Conservation (phyloP, 495 filamentous ascomycete genomes). For the Lichenothelia convexa region DNA sequence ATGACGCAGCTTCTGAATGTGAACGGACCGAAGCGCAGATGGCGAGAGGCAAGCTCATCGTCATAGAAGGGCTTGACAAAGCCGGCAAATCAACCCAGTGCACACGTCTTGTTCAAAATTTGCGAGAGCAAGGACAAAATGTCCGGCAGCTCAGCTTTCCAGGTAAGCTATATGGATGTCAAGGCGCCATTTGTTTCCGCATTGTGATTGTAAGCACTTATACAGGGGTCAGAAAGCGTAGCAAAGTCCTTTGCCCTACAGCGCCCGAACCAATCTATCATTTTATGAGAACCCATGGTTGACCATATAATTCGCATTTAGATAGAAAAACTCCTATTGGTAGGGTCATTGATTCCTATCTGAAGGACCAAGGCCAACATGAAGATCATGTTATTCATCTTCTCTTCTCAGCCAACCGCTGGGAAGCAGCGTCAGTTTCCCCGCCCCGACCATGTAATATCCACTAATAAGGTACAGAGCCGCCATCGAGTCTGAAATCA, state of each 20-base stretch:
- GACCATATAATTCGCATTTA: too few species aligned
- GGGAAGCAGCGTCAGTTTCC: conserved; percentile 52
- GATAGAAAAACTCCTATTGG: conserved; percentile 83
- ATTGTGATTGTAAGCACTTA: not conserved
- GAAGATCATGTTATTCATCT: conserved; percentile 91
- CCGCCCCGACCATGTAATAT: conserved; percentile 1
- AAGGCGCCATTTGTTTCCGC: not conserved
- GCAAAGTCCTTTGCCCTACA: too few species aligned
- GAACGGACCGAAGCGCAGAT: conserved; percentile 2
- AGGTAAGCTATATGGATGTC: conserved; percentile 30
- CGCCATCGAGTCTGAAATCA: conserved; percentile 42
- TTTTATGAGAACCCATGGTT: too few species aligned
- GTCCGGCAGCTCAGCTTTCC: conserved; percentile 75
- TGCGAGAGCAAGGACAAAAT: conserved; percentile 40
- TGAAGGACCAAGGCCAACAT: conserved; percentile 52
- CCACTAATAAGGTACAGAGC: conserved; percentile 19
- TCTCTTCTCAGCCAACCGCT: conserved; percentile 88
- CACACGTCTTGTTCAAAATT: conserved; percentile 42
- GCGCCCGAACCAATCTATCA: too few species aligned
- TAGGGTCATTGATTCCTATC: conserved; percentile 72
- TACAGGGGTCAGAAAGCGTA: too few species aligned
- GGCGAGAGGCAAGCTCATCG: conserved; percentile 39
- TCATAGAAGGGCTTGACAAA: conserved; percentile 85
- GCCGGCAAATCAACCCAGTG: conserved; percentile 95
- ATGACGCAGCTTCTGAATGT: too few species aligned